Evolutionary conservation across 2,329 filamentous ascomycete genomes (phyloP), one percentile per base, ranked within the genome.

Genomic region (Fusarium metavorans): DNA sequence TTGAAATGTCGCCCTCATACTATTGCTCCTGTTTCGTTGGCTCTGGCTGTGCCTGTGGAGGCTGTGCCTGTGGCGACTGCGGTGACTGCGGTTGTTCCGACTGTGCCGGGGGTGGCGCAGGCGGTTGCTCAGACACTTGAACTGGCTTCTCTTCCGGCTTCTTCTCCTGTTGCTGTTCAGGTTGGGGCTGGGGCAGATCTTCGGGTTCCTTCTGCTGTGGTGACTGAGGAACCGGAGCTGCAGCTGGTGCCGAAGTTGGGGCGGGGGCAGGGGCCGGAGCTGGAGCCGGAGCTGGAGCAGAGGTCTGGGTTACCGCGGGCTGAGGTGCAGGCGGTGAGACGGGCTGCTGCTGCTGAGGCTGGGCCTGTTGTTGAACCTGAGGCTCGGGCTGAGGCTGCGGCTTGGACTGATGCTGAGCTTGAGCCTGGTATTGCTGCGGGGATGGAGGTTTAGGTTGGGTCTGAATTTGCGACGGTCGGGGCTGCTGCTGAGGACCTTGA

Each of bases 21-120:
- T 68, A 60, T 63, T 63, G 34, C 30, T 72, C 67, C 41, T 72
- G 57, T 56, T 70, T 70, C 35, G 56, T 7, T 48, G 43, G 32
- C 39, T 74, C 65, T 30, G 48, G 34, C n/a, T 70, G 60, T 48
- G 16, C 45, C 34, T 75, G 68, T 50, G 68, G 57, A 43, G 54
- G 20, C 37, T 64, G 70, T 34, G 50, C 25, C 23, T 72, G 43
- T 25, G 43, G 43, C 14, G 23, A 59, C 4, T 50, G 54, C 16
- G 50, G 11, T 18, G 25, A 56, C 5, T 50, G 60, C 20, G 56
- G 9, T 20, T 68, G 41, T 43, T 16, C 52, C 13, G 57, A 11
- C 48, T 70, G 63, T 45, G 37, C 58, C n/a, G 67, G 50, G 2
- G 57, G 37, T 35, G 50, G 18, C 20, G 48, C 59, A 48, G 62